These are phyloP conservation scores for Skeletonema grethae DNA, from an alignment of 108 stramenopile genomes.

Conservation along the genomic window DNA sequence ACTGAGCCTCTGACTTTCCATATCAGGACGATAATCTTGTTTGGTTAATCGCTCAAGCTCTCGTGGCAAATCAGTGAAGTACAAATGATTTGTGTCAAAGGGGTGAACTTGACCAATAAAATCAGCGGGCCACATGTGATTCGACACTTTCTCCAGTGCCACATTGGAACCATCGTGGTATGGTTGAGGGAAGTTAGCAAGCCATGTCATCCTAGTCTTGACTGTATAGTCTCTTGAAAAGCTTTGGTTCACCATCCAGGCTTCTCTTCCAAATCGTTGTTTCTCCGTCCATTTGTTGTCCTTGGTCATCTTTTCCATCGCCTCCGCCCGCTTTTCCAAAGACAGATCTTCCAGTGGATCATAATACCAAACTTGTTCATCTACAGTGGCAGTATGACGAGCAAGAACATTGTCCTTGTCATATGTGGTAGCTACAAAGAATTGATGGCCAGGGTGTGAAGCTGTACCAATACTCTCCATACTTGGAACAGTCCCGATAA, in stretches of 20 bases:
- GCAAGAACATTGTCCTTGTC: constrained; percentile 59
- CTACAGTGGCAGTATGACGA: constrained; percentile 76
- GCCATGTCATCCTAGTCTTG: constrained; percentile 63
- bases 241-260: constrained; percentile 59
- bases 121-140: constrained; percentile 65
- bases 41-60: constrained; percentile 20
- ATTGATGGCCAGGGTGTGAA: constrained; percentile 77
- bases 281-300: constrained; percentile 23
- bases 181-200: constrained; percentile 77
- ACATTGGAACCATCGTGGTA: constrained; percentile 7
- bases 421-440: constrained; percentile 69
- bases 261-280: constrained; percentile 50
- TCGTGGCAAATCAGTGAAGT: constrained; percentile 32
- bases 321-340: constrained; percentile 50
- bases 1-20: constrained; percentile 13
- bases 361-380: constrained; percentile 69
- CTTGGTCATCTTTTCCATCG: constrained; percentile 49
- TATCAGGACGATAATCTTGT: constrained; percentile 32
- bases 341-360: constrained; percentile 61
- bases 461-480: constrained; percentile 83
- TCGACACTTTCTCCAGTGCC: constrained; percentile 27
- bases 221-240: constrained; percentile 74
- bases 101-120: constrained; percentile 73
- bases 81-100: constrained; percentile 28
- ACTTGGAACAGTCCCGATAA: constrained; percentile 74